phyloP scores from a whole-genome alignment of 345 rosid species.

The Tarenaya hassleriana region DNA sequence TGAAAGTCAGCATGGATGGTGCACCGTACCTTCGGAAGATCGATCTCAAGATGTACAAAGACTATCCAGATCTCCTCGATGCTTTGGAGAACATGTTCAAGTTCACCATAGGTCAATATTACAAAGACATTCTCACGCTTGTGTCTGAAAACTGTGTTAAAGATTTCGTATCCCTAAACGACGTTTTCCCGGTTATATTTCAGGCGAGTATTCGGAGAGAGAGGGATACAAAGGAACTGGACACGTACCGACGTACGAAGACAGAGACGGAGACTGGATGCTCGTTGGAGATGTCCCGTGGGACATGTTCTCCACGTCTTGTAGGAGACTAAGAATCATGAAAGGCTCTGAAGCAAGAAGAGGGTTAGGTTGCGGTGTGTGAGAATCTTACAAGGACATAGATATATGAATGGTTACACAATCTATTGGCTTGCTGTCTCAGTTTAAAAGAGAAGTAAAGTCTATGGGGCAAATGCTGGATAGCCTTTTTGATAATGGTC shows the following conservation, averaged over 20 bases:
- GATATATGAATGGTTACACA: background rate
- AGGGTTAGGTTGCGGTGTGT: conserved; percentile 25
- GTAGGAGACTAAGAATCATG: conserved; percentile 56
- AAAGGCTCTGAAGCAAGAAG: conserved; percentile 45
- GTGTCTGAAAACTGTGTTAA: background rate
- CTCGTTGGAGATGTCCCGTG: conserved; percentile 83
- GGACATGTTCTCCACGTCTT: conserved; percentile 55
- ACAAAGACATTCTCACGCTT: background rate
- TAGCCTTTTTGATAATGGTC: conserved; percentile 23
- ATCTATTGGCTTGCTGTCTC: no score
- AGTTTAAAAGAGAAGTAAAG: no score
- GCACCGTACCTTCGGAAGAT: conserved; percentile 73
- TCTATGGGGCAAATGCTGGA: no score
- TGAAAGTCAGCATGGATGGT: conserved; percentile 70
- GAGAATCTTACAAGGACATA: background rate
- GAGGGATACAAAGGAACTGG: conserved; percentile 64
- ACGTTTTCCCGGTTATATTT: no score
- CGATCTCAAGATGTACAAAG: conserved; percentile 49
- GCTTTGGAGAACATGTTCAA: conserved; percentile 66
- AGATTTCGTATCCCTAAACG: no score
- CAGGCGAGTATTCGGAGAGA: conserved; percentile 42
- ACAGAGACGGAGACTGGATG: conserved; percentile 85
- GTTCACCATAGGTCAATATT: conserved; percentile 37
- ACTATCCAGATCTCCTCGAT: conserved; percentile 46
- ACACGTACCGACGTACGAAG: conserved; percentile 64